Conservation (phyloP, 371 early-diverging fungal species). For the Mucor velutinosus region DNA sequence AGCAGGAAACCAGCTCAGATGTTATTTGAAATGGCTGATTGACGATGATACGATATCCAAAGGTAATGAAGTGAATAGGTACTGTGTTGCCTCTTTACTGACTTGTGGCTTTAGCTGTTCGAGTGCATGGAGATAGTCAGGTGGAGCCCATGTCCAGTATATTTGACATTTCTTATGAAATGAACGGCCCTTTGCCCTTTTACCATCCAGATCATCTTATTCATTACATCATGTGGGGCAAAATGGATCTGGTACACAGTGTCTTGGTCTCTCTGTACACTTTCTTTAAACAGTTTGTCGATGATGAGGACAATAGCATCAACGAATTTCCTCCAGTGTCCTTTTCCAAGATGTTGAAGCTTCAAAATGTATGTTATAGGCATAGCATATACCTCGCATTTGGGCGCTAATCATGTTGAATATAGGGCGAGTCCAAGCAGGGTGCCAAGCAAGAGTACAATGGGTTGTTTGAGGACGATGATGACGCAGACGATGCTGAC, state of each 20-base stretch:
- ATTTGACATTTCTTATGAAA: slow-evolving; percentile 54
- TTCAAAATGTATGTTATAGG: slow-evolving; percentile 47
- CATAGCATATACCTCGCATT: too few species aligned
- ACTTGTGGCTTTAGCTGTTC: background rate
- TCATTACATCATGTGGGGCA: slow-evolving; percentile 82
- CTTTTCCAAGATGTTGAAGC: slow-evolving; percentile 50
- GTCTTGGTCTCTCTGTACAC: slow-evolving; percentile 54
- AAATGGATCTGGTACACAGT: slow-evolving; percentile 69
- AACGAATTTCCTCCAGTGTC: slow-evolving; percentile 53
- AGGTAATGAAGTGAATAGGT: slow-evolving; percentile 24
- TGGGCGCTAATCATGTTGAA: background rate
- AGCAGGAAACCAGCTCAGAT: slow-evolving; percentile 57
- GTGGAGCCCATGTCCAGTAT: slow-evolving; percentile 54
- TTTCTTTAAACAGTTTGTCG: slow-evolving; percentile 50
- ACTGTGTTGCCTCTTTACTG: background rate
- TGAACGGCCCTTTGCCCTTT: slow-evolving; percentile 70
- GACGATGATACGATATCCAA: slow-evolving; percentile 36
- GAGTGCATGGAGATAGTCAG: slow-evolving; percentile 30
- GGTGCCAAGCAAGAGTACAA: slow-evolving; percentile 21
- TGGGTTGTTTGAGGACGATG: slow-evolving; percentile 41
- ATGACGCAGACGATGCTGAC: slow-evolving; percentile 8
- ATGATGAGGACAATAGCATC: slow-evolving; percentile 45
- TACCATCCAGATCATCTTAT: slow-evolving; percentile 78
- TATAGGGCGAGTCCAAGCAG: background rate
- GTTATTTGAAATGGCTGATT: slow-evolving; percentile 72